These are phyloP conservation scores for Ramalina intermedia DNA, from an alignment of 495 filamentous ascomycete species.

Conservation along the genomic window DNA sequence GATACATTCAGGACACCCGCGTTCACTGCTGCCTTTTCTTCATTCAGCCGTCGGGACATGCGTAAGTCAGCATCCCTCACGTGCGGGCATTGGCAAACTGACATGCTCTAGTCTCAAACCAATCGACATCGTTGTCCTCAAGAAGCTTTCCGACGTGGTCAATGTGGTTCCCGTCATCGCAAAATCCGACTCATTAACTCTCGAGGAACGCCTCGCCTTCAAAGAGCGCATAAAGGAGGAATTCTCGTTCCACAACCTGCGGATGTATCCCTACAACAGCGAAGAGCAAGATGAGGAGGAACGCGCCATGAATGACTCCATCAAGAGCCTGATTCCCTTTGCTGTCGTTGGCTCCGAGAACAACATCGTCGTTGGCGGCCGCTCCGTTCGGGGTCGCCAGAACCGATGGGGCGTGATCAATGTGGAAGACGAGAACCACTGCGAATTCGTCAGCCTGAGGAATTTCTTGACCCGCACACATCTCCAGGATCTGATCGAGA, in stretches of 20 bases:
- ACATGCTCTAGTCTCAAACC: slow-evolving; percentile 57
- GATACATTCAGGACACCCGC: slow-evolving; percentile 96
- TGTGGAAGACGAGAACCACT: slow-evolving; percentile 97
- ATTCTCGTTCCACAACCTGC: slow-evolving; percentile 97
- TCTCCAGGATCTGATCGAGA: slow-evolving; percentile 95
- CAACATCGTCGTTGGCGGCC: slow-evolving; percentile 91
- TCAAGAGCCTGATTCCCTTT: slow-evolving; percentile 96
- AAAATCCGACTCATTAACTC: slow-evolving; percentile 90
- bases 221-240: slow-evolving; percentile 99
- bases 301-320: slow-evolving; percentile 79
- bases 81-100: background rate
- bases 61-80: slow-evolving; percentile 32
- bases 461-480: slow-evolving; percentile 97
- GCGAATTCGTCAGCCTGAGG: slow-evolving; percentile 95
- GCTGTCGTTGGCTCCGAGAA: slow-evolving; percentile 97
- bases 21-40: slow-evolving; percentile 99
- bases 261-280: slow-evolving; percentile 99
- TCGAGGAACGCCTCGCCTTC: slow-evolving; percentile 91
- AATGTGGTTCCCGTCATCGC: slow-evolving; percentile 98
- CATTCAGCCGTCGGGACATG: slow-evolving; percentile 96
- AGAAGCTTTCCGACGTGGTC: slow-evolving; percentile 96
- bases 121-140: slow-evolving; percentile 98
- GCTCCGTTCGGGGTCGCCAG: slow-evolving; percentile 93
- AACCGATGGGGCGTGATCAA: slow-evolving; percentile 99
- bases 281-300: slow-evolving; percentile 98